Percentiles rank a stretch among this genome's conserved stretches.
Conservation (phyloP, 2,329 filamentous ascomycete genomes). For the Aureobasidium sp. region DNA sequence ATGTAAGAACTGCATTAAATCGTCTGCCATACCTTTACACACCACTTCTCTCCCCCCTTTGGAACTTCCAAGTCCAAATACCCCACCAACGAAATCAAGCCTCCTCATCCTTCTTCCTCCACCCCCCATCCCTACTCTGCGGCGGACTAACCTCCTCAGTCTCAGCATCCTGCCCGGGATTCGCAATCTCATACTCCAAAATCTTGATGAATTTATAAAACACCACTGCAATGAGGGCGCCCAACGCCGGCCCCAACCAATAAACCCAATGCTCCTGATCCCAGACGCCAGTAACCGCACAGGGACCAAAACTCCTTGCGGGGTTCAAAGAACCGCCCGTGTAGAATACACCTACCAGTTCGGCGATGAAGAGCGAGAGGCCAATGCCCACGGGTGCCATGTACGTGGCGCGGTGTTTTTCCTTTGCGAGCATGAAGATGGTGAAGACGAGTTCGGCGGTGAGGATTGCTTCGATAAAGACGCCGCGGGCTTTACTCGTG, state of each 20-base stretch:
- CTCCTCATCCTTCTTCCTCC: conserved; percentile 1
- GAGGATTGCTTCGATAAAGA: conserved; percentile 60
- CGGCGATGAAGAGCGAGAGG: conserved; percentile 56
- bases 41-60: too few species aligned
- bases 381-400: conserved; percentile 66
- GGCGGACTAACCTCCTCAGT: background rate
- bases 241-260: conserved; percentile 15
- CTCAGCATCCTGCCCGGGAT: conserved; percentile 23
- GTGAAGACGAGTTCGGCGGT: conserved; percentile 55
- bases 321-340: conserved; percentile 37
- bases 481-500: conserved; percentile 46
- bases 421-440: conserved; percentile 60
- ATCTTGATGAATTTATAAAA: conserved; percentile 34
- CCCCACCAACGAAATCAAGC: background rate
- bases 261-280: conserved; percentile 36
- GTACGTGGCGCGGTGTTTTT: conserved; percentile 65
- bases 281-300: conserved; percentile 30
- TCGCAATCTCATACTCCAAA: conserved; percentile 35
- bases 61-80: too few species aligned
- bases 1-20: too few species aligned
- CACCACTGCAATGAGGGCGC: conserved; percentile 23
- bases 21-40: too few species aligned
- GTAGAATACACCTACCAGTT: conserved; percentile 40
- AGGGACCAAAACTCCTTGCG: conserved; percentile 33
- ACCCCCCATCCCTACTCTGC: background rate